Conservation (phyloP, 139 green algal species). For the Tetratostichococcus sp. region DNA sequence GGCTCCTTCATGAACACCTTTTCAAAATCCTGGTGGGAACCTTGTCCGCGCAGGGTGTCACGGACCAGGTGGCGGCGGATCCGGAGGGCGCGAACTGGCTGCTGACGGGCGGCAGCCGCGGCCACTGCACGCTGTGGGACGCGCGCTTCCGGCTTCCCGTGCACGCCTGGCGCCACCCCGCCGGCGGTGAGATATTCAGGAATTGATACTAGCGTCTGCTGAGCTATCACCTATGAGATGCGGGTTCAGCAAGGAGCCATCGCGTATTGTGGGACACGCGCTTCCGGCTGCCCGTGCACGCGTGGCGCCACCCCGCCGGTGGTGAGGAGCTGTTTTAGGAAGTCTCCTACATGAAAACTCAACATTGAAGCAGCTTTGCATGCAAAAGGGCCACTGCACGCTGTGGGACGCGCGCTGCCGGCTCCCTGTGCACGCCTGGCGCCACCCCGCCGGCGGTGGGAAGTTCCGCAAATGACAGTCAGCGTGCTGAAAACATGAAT, state of each 20-base stretch:
- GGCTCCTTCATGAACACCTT: slow-evolving; percentile 55
- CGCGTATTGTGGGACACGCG: slow-evolving; percentile 77
- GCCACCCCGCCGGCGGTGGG: not conserved
- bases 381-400: slow-evolving; percentile 52
- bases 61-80: slow-evolving; percentile 50
- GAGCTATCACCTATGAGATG: too few relatives aligned
- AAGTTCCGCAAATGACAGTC: too few relatives aligned
- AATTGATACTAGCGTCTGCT: too few relatives aligned
- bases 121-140: slow-evolving; percentile 72
- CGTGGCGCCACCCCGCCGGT: slow-evolving; percentile 15
- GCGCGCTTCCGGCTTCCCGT: slow-evolving; percentile 64
- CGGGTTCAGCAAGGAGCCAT: slow-evolving; percentile 26
- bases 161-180: slow-evolving; percentile 14
- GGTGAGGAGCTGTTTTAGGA: too few relatives aligned
- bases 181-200: not conserved
- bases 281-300: slow-evolving; percentile 52
- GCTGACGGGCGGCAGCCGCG: slow-evolving; percentile 57
- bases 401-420: slow-evolving; percentile 83
- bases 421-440: slow-evolving; percentile 33
- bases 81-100: slow-evolving; percentile 49
- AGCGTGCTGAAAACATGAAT: too few relatives aligned
- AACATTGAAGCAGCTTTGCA: too few relatives aligned
- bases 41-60: slow-evolving; percentile 28
- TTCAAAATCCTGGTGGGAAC: too few relatives aligned
- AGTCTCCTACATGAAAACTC: too few relatives aligned